phyloP scores from a whole-genome alignment of 257 asterid species.

The Jaltomata sinuosa region DNA sequence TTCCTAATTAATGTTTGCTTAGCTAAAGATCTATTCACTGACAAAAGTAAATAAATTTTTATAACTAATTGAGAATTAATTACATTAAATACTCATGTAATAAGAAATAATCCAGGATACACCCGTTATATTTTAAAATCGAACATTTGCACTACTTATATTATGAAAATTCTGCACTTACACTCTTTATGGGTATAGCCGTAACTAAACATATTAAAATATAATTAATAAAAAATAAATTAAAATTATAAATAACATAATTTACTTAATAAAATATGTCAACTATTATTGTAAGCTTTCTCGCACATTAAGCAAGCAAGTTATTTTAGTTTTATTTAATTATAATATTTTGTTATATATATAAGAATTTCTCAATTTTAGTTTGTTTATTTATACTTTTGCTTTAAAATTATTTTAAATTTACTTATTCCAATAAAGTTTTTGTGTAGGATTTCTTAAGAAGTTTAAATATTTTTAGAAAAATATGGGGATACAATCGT shows the following conservation, averaged over 20 bases:
- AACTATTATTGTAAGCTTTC: not conserved
- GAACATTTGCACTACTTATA: not conserved
- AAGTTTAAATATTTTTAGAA: not conserved
- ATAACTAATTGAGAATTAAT: too few species aligned
- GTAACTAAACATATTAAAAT: not conserved
- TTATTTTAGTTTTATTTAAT: too few species aligned
- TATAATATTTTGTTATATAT: too few species aligned
- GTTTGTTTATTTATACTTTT: not conserved
- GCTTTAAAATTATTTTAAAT: not conserved
- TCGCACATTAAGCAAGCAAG: too few species aligned
- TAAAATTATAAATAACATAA: too few species aligned
- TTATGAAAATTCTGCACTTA: not conserved
- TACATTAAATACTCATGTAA: not conserved
- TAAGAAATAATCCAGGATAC: too few species aligned
- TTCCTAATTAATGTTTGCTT: not conserved
- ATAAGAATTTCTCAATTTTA: not conserved
- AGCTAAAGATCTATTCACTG: not conserved
- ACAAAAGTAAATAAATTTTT: not conserved
- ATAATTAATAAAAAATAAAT: too few species aligned
- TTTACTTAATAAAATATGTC: too few species aligned
- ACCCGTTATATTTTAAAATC: too few species aligned
- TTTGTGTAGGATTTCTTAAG: not conserved
- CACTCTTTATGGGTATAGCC: too few species aligned
- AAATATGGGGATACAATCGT: too few species aligned
- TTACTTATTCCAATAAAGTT: too few species aligned